A percentile compares a stretch with the other conserved stretches of the same genome.
Evolutionary conservation across 345 rosid genomes (phyloP).

Genomic region (Punica granatum): DNA sequence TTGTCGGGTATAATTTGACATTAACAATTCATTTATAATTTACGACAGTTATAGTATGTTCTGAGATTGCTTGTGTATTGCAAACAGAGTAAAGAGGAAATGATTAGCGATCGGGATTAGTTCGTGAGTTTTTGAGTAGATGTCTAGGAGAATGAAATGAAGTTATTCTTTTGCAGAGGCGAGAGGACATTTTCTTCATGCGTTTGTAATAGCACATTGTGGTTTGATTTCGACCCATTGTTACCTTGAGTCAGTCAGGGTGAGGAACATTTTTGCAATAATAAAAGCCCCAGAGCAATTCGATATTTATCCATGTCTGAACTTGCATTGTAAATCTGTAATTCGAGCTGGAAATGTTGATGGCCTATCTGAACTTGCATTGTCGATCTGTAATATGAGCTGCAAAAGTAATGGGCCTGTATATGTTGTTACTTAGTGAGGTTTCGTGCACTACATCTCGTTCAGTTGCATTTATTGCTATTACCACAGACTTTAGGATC

Average conservation of each 20-base stretch:
- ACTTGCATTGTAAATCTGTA: not conserved
- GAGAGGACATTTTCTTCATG: not conserved
- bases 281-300: not conserved
- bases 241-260: not conserved
- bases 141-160: no score
- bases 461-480: not conserved
- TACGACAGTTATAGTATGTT: not conserved
- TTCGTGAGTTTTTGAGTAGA: conserved; percentile 3
- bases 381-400: no score
- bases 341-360: not conserved
- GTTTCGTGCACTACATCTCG: not conserved
- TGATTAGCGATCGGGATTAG: not conserved
- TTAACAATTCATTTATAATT: not conserved
- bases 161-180: conserved; percentile 7
- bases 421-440: not conserved
- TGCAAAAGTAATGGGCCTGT: no score
- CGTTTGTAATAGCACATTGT: not conserved
- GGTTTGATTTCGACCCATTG: not conserved
- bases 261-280: not conserved
- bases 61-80: not conserved
- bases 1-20: not conserved
- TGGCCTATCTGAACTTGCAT: not conserved
- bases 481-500: not conserved
- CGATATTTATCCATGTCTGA: not conserved
- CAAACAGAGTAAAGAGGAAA: not conserved